Evolutionary conservation across 2,329 filamentous ascomycete species (phyloP).

Genomic region (Botrytis tulipae): DNA sequence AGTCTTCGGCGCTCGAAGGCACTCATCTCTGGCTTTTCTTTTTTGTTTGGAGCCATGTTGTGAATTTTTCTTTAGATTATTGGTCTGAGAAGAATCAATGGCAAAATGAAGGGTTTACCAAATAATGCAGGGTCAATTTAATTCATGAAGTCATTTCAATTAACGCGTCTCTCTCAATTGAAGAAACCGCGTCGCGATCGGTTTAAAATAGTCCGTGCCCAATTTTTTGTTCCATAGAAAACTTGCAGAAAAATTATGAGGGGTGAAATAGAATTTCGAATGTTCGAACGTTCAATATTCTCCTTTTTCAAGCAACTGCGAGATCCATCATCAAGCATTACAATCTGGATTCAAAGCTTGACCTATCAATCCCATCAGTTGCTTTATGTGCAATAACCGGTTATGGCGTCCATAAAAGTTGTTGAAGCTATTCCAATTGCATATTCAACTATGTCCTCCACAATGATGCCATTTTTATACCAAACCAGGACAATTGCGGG

Average conservation of each 20-base stretch:
- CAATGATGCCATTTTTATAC: constrained; percentile 67
- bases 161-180: constrained; percentile 7
- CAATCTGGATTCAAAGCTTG: too few relatives aligned
- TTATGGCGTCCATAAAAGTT: constrained; percentile 22
- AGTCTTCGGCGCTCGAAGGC: constrained; percentile 83
- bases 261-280: not conserved
- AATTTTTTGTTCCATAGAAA: not conserved
- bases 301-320: not conserved
- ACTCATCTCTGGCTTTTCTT: constrained; percentile 59
- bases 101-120: not conserved
- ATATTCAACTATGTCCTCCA: constrained; percentile 28
- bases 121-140: not conserved
- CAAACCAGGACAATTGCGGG: constrained; percentile 62
- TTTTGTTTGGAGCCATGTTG: constrained; percentile 46
- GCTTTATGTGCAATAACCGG: too few relatives aligned
- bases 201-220: constrained; percentile 8
- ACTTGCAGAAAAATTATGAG: not conserved
- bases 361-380: not conserved
- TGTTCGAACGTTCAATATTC: not conserved
- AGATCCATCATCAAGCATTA: not conserved
- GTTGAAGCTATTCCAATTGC: constrained; percentile 20
- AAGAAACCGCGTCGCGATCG: constrained; percentile 6
- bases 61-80: not conserved
- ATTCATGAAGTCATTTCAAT: constrained; percentile 14
- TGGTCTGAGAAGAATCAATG: not conserved